Evolutionary conservation across 169 alveolate species (phyloP).

Genomic region (Plasmodium malariae): DNA sequence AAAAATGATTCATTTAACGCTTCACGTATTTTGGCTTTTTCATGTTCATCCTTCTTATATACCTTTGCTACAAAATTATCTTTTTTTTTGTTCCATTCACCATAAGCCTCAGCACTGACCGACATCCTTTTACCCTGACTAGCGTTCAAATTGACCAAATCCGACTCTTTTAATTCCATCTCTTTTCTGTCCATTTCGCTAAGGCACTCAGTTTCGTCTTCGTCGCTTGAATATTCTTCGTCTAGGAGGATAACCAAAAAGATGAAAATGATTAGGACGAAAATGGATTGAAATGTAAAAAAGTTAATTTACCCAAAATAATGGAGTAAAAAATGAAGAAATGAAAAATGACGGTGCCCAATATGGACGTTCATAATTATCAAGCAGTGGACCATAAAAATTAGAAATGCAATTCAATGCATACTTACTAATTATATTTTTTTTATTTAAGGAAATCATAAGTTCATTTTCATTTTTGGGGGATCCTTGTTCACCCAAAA

Average conservation of each 20-base stretch:
- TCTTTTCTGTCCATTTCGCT: conserved; percentile 52
- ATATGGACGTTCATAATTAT: not conserved
- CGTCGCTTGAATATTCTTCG: conserved; percentile 59
- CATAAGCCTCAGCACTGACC: conserved; percentile 94
- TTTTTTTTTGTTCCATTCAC: conserved; percentile 92
- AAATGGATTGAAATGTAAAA: too few relatives aligned
- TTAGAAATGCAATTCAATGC: not conserved
- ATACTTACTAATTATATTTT: conserved; percentile 31
- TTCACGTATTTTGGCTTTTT: conserved; percentile 84
- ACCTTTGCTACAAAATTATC: conserved; percentile 88
- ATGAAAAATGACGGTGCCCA: not conserved
- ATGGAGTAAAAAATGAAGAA: too few relatives aligned
- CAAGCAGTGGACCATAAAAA: not conserved
- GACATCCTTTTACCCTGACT: conserved; percentile 37
- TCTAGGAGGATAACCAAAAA: too few relatives aligned
- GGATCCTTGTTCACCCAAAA: not conserved
- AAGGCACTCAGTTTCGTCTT: conserved; percentile 51
- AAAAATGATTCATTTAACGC: conserved; percentile 85
- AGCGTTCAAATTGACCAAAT: not conserved
- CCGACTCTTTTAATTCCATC: conserved; percentile 21
- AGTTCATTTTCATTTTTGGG: not conserved
- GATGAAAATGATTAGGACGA: too few relatives aligned
- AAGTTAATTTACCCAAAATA: not conserved
- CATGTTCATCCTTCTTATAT: conserved; percentile 87
- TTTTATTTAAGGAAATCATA: conserved; percentile 6